Evolutionary conservation across 2,329 filamentous ascomycete species (phyloP).

Genomic region (Aciculosporium take): DNA sequence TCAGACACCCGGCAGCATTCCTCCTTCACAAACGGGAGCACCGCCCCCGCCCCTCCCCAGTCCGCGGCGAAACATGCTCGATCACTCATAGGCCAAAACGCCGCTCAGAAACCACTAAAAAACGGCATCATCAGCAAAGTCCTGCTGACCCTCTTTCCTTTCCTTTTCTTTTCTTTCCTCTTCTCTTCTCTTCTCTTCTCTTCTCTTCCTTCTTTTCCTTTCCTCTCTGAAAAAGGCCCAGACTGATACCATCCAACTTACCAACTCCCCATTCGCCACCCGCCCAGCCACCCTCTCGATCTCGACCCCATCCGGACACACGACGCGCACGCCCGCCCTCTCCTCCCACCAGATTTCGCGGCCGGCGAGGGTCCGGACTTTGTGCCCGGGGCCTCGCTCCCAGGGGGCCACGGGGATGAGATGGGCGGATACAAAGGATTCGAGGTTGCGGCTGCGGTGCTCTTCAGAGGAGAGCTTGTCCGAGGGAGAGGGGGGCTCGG

Average conservation of each 20-base stretch:
- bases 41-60: too few relatives aligned
- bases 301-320: slow-evolving; percentile 68
- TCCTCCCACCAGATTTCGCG: slow-evolving; percentile 72
- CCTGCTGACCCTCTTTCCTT: too few relatives aligned
- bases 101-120: slow-evolving; percentile 55
- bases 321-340: slow-evolving; percentile 50
- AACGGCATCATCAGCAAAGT: too few relatives aligned
- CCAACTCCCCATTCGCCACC: slow-evolving; percentile 77
- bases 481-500: too few relatives aligned
- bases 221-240: neutral
- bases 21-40: too few relatives aligned
- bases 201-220: too few relatives aligned
- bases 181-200: too few relatives aligned
- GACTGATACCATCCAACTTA: slow-evolving; percentile 19
- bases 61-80: too few relatives aligned
- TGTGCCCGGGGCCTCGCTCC: slow-evolving; percentile 50
- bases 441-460: slow-evolving; percentile 59
- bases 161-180: too few relatives aligned
- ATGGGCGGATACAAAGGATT: slow-evolving; percentile 74
- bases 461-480: too few relatives aligned
- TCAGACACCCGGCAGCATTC: too few relatives aligned
- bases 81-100: slow-evolving; percentile 30
- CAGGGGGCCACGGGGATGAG: slow-evolving; percentile 65
- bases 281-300: slow-evolving; percentile 59
- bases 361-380: slow-evolving; percentile 46